Conservation (phyloP, 257 asterid species). For the Rehmannia glutinosa region DNA sequence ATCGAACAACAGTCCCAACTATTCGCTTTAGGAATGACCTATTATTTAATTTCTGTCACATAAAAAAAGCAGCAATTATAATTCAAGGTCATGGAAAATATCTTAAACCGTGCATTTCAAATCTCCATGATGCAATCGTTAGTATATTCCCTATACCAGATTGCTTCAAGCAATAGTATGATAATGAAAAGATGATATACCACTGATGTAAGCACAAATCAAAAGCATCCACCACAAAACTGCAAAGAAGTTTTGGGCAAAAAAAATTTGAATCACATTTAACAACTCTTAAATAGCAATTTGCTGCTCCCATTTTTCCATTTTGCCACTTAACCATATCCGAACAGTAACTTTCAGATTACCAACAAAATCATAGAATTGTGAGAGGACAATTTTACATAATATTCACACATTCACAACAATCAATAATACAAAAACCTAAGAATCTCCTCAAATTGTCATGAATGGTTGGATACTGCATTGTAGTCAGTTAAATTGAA, state of each 20-base stretch:
- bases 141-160: background rate
- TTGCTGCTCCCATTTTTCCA: background rate
- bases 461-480: background rate
- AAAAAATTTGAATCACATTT: background rate
- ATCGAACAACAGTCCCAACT: constrained; percentile 96
- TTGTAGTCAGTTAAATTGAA: background rate
- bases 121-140: background rate
- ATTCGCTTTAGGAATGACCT: constrained; percentile 81
- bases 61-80: constrained; percentile 19
- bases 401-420: background rate
- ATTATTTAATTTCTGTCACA: constrained; percentile 63
- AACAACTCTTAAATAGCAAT: background rate
- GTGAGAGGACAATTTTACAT: background rate
- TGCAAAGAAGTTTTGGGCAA: background rate
- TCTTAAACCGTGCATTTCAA: constrained; percentile 1
- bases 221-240: background rate
- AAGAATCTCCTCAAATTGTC: background rate
- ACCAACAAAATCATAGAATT: background rate
- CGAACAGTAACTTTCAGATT: background rate
- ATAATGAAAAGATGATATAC: background rate
- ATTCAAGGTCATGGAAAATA: constrained; percentile 8
- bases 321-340: background rate
- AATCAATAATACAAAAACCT: constrained; percentile 1
- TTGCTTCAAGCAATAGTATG: background rate
- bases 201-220: background rate